A percentile compares a stretch with the other conserved stretches of the same genome.
phyloP scores from a whole-genome alignment of 495 filamentous ascomycete genomes.

The Xylaria telfairii region DNA sequence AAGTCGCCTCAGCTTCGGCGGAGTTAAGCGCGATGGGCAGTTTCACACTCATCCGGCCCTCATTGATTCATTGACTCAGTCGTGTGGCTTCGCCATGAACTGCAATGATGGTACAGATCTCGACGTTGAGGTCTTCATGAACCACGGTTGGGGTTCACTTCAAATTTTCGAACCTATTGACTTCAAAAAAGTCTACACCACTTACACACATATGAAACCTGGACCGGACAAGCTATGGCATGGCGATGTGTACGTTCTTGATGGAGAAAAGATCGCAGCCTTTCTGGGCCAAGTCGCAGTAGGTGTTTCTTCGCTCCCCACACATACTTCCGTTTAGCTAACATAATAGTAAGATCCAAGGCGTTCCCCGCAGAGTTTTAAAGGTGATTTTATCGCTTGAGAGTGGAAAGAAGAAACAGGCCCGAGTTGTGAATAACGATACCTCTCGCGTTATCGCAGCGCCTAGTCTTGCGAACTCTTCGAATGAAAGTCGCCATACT shows the following conservation, averaged over 20 bases:
- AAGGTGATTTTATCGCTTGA: too few species aligned
- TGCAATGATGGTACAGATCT: slow-evolving; percentile 63
- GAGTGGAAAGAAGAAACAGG: too few species aligned
- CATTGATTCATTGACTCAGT: slow-evolving; percentile 58
- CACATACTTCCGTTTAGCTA: too few species aligned
- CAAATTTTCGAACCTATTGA: slow-evolving; percentile 60
- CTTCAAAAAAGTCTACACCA: slow-evolving; percentile 58
- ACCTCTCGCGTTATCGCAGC: too few species aligned
- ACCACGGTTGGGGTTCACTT: slow-evolving; percentile 67
- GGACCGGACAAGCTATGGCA: slow-evolving; percentile 42
- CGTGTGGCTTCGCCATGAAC: slow-evolving; percentile 68
- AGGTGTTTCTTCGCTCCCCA: too few species aligned
- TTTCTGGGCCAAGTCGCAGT: too few species aligned
- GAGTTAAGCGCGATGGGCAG: slow-evolving; percentile 42
- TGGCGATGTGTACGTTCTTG: slow-evolving; percentile 42
- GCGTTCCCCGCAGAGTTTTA: too few species aligned
- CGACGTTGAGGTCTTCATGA: slow-evolving; percentile 62
- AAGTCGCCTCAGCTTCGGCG: slow-evolving; percentile 53
- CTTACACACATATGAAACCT: slow-evolving; percentile 59
- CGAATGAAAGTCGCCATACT: too few species aligned
- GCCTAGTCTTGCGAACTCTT: too few species aligned
- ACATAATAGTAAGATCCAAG: too few species aligned
- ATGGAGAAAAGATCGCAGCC: neutral
- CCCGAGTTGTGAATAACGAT: too few species aligned
- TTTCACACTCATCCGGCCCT: slow-evolving; percentile 58